Conservation (phyloP, 2,329 filamentous ascomycete species). For the Ceratocystis colombiana region DNA sequence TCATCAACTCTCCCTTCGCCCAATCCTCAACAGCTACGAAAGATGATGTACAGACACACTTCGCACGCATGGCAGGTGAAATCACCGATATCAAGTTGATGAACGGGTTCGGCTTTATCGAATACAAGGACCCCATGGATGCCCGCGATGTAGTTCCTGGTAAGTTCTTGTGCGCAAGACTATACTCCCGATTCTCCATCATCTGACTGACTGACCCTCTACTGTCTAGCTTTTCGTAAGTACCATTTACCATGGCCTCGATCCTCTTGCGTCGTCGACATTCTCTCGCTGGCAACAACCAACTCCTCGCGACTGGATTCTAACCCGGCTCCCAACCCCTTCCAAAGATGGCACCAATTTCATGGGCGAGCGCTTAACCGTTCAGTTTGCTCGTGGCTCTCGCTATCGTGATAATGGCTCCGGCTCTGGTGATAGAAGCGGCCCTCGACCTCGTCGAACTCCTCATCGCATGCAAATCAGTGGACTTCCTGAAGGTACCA, state of each 20-base stretch:
- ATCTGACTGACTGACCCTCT: constrained; percentile 17
- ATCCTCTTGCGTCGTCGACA: neutral
- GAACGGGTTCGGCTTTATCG: constrained; percentile 99
- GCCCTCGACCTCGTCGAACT: constrained; percentile 78
- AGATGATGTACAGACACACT: constrained; percentile 90
- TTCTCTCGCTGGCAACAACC: constrained; percentile 9
- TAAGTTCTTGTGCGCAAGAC: constrained; percentile 40
- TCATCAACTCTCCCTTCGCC: neutral
- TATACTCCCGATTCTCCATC: neutral
- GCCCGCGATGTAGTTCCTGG: constrained; percentile 96
- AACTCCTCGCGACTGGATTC: constrained; percentile 15
- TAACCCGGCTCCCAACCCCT: constrained; percentile 19
- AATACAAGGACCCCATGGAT: constrained; percentile 98
- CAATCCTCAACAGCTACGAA: constrained; percentile 64
- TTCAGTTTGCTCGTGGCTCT: constrained; percentile 92
- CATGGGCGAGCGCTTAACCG: constrained; percentile 93
- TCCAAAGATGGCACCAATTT: constrained; percentile 84
- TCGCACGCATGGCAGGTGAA: constrained; percentile 91
- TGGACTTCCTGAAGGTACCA: constrained; percentile 94
- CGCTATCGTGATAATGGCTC: constrained; percentile 44
- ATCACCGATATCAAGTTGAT: constrained; percentile 99
- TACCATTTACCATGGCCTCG: constrained; percentile 28
- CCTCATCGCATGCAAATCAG: constrained; percentile 95
- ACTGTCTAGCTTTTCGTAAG: constrained; percentile 50
- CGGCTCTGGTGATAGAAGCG: constrained; percentile 45